Evolutionary conservation across 306 rosid species (phyloP).

Genomic region (Ormosia emarginata): DNA sequence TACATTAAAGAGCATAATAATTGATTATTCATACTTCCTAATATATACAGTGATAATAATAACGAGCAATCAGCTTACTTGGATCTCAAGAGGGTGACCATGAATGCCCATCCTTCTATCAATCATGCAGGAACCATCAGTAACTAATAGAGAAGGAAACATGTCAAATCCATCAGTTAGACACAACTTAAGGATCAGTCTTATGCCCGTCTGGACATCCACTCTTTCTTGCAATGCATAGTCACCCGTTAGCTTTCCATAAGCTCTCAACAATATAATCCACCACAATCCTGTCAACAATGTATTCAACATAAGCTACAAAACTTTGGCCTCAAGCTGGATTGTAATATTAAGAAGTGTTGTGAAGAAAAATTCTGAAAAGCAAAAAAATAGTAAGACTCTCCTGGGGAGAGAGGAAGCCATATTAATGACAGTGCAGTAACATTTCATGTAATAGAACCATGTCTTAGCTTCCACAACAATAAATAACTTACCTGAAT

Average conservation of each 20-base stretch:
- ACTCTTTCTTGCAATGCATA: slow-evolving; percentile 84
- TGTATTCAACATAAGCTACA: background rate
- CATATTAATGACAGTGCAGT: background rate
- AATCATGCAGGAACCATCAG: slow-evolving; percentile 97
- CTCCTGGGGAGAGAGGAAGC: background rate
- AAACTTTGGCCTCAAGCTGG: background rate
- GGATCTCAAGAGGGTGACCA: slow-evolving; percentile 95
- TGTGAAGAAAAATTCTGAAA: background rate
- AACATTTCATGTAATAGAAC: background rate
- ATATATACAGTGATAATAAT: background rate
- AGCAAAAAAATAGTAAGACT: background rate
- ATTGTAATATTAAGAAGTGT: background rate
- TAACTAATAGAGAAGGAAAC: slow-evolving; percentile 87
- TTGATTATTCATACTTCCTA: slow-evolving; percentile 16
- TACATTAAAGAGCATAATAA: background rate
- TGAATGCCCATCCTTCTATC: slow-evolving; percentile 97
- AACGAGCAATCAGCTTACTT: slow-evolving; percentile 46
- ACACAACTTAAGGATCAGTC: slow-evolving; percentile 75
- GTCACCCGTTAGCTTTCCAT: slow-evolving; percentile 87
- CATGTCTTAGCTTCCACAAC: background rate
- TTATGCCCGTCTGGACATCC: slow-evolving; percentile 88
- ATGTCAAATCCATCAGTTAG: slow-evolving; percentile 87
- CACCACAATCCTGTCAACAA: slow-evolving; percentile 78
- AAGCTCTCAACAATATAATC: slow-evolving; percentile 91
- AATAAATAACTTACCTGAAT: slow-evolving; percentile 59